phyloP scores from a whole-genome alignment of 441 rosid species.

The Bruguiera hainesii region DNA sequence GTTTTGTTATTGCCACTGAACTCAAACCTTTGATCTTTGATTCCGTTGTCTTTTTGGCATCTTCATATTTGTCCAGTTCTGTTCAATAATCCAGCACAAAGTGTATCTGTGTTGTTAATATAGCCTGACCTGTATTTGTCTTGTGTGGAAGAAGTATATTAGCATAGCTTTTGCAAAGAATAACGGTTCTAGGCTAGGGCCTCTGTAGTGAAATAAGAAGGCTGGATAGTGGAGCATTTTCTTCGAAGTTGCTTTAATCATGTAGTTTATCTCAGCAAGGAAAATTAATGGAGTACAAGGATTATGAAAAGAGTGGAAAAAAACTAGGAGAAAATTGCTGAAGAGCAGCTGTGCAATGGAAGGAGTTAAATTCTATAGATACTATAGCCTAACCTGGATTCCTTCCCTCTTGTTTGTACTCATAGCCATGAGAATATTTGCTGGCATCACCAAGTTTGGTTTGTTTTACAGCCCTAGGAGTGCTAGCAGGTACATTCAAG shows the following conservation, averaged over 20 bases:
- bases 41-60: too few species aligned
- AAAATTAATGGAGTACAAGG: not conserved
- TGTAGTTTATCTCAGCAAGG: not conserved
- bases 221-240: not conserved
- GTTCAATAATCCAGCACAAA: too few species aligned
- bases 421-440: conserved; percentile 10
- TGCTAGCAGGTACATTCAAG: conserved; percentile 9
- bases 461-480: conserved; percentile 16
- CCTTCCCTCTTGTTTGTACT: conserved; percentile 22
- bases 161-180: not conserved
- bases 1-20: too few species aligned
- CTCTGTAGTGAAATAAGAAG: not conserved
- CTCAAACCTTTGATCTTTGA: too few species aligned
- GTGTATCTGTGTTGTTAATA: too few species aligned
- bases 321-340: not conserved
- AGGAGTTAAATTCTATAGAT: conserved; percentile 8
- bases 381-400: conserved; percentile 15
- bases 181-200: not conserved
- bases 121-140: not conserved
- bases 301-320: not conserved
- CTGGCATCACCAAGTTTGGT: conserved; percentile 17
- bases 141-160: conserved; percentile 9
- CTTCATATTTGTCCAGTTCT: too few species aligned
- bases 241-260: not conserved
- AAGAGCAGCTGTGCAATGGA: conserved; percentile 3